phyloP scores from a whole-genome alignment of 208 protist species.

The Vickermania spadyakhi region DNA sequence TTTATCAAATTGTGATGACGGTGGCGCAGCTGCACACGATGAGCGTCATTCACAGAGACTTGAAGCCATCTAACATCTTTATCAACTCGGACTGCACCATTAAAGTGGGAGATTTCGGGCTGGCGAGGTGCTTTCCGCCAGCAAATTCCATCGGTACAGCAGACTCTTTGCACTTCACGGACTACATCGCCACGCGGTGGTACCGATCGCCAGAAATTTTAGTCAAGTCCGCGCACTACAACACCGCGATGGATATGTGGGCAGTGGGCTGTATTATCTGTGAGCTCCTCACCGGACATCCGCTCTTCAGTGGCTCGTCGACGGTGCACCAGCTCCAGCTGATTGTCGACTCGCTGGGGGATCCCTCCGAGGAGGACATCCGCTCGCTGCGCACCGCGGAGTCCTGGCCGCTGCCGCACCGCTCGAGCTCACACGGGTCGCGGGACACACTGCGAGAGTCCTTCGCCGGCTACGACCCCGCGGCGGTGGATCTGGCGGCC shows the following conservation, averaged over 20 bases:
- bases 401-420: constrained; percentile 78
- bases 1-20: constrained; percentile 94
- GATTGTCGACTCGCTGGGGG: constrained; percentile 87
- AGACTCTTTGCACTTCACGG: constrained; percentile 77
- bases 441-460: constrained; percentile 44
- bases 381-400: constrained; percentile 85
- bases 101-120: constrained; percentile 97
- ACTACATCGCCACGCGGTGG: constrained; percentile 96
- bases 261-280: constrained; percentile 96
- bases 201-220: constrained; percentile 98
- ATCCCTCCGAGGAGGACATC: constrained; percentile 83
- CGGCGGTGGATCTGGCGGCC: constrained; percentile 80
- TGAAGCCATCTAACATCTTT: constrained; percentile 92
- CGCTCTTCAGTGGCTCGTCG: constrained; percentile 92
- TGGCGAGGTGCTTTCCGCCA: constrained; percentile 87
- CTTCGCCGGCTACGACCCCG: constrained; percentile 53
- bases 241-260: constrained; percentile 98
- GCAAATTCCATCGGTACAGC: constrained; percentile 18
- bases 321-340: constrained; percentile 95
- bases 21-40: constrained; percentile 91
- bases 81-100: constrained; percentile 90
- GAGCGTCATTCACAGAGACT: constrained; percentile 88
- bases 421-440: constrained; percentile 35
- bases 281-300: constrained; percentile 90
- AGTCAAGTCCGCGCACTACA: constrained; percentile 92